These are phyloP conservation scores for Malus fusca DNA, from an alignment of 306 rosid genomes.

Conservation along the genomic window DNA sequence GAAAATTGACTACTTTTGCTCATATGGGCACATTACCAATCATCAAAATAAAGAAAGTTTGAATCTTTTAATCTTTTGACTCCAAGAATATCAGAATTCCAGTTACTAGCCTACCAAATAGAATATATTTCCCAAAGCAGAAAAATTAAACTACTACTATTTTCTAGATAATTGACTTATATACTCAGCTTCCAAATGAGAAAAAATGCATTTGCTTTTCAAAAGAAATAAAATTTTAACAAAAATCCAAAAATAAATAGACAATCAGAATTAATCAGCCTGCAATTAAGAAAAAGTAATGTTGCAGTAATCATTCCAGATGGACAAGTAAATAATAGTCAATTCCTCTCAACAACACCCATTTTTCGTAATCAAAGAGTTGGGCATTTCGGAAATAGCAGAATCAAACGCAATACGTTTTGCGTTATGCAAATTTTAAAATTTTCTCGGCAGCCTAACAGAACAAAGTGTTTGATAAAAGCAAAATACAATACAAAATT, in stretches of 20 bases:
- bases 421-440: background rate
- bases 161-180: background rate
- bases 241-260: background rate
- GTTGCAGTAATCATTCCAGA: background rate
- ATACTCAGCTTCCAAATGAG: background rate
- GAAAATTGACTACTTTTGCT: conserved; percentile 1
- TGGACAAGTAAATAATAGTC: background rate
- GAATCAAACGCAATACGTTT: conserved; percentile 1
- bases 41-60: background rate
- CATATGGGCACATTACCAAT: conserved; percentile 1
- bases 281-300: background rate
- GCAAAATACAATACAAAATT: background rate
- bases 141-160: background rate
- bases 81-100: background rate
- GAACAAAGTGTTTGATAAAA: background rate
- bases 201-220: background rate
- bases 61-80: background rate
- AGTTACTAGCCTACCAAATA: background rate
- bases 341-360: background rate
- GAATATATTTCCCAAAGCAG: background rate
- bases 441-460: conserved; percentile 21
- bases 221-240: background rate
- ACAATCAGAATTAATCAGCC: background rate
- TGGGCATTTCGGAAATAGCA: background rate
- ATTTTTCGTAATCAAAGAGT: background rate